Evolutionary conservation across 805 yeast species (phyloP).

Genomic region (Metschnikowia cerradonensis): DNA sequence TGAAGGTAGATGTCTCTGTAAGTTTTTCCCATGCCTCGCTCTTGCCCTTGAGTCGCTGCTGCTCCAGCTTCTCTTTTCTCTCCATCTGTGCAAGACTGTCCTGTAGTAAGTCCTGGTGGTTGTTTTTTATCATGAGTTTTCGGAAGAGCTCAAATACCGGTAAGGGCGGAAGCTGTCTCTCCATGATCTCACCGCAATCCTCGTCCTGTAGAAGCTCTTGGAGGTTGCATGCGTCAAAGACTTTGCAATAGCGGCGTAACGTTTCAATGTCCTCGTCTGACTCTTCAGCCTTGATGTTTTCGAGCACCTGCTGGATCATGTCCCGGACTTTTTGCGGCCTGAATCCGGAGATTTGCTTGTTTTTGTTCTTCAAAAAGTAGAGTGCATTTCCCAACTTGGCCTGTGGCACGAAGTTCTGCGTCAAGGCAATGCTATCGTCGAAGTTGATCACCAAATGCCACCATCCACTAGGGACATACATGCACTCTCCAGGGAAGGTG

Average conservation of each 20-base stretch:
- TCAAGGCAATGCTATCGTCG: slow-evolving; percentile 77
- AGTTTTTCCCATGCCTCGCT: slow-evolving; percentile 55
- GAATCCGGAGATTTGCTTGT: slow-evolving; percentile 78
- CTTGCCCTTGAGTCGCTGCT: slow-evolving; percentile 28
- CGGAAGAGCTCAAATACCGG: slow-evolving; percentile 64
- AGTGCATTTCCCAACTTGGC: slow-evolving; percentile 59
- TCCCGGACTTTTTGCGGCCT: slow-evolving; percentile 49
- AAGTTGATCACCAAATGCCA: slow-evolving; percentile 93
- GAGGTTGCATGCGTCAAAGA: slow-evolving; percentile 22
- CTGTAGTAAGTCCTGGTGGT: slow-evolving; percentile 31
- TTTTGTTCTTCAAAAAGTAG: slow-evolving; percentile 61
- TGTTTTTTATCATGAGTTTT: slow-evolving; percentile 42
- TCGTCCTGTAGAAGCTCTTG: slow-evolving; percentile 39
- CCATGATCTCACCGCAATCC: slow-evolving; percentile 58
- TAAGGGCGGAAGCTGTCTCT: slow-evolving; percentile 33
- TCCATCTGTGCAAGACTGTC: slow-evolving; percentile 30
- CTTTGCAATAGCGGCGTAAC: slow-evolving; percentile 26
- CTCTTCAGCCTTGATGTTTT: not conserved
- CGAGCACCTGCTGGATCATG: slow-evolving; percentile 10
- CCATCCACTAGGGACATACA: slow-evolving; percentile 95
- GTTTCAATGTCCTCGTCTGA: slow-evolving; percentile 14
- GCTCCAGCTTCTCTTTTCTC: slow-evolving; percentile 29
- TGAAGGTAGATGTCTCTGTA: slow-evolving; percentile 22
- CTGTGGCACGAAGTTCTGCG: slow-evolving; percentile 82
- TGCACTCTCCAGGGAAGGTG: slow-evolving; percentile 76